Evolutionary conservation across 352 stramenopile species (phyloP).

Genomic region (Phytophthora brassicae): DNA sequence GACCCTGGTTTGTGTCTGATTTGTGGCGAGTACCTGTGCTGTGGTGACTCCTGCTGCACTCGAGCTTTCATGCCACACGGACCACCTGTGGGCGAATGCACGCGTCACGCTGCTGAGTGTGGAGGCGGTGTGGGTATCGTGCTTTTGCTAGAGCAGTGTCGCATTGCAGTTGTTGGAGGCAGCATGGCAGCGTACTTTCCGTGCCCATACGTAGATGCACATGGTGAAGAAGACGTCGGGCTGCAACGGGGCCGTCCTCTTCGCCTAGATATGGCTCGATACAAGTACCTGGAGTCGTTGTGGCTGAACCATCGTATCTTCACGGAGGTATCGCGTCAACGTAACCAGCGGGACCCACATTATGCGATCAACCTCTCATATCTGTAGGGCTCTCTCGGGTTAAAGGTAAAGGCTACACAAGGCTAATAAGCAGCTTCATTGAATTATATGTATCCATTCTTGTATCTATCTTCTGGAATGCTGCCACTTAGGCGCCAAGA

Average conservation of each 20-base stretch:
- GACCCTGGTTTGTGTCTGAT: conserved; percentile 84
- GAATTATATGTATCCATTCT: not conserved
- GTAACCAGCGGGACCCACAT: conserved; percentile 86
- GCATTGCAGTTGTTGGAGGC: conserved; percentile 77
- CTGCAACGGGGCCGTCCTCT: conserved; percentile 79
- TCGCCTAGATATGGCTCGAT: conserved; percentile 72
- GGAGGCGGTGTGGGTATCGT: conserved; percentile 84
- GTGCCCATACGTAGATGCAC: conserved; percentile 82
- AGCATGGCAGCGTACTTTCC: conserved; percentile 88
- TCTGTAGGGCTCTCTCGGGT: conserved; percentile 41
- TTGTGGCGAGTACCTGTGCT: conserved; percentile 84
- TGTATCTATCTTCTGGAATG: not conserved
- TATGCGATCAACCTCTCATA: conserved; percentile 88
- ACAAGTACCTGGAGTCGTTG: conserved; percentile 76
- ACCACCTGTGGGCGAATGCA: conserved; percentile 82
- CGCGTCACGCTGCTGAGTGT: conserved; percentile 81
- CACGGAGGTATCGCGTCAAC: conserved; percentile 80
- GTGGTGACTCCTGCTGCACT: conserved; percentile 83
- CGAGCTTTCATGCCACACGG: conserved; percentile 74
- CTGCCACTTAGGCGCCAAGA: conserved; percentile 34
- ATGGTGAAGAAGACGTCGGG: conserved; percentile 85
- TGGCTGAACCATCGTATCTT: conserved; percentile 87
- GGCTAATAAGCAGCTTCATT: not conserved
- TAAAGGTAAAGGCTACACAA: too few relatives aligned
- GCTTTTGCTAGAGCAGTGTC: conserved; percentile 84